Base-by-base conservation (phyloP, 1,284 basidiomycete species). In the Xanthoconium separans region DNA sequence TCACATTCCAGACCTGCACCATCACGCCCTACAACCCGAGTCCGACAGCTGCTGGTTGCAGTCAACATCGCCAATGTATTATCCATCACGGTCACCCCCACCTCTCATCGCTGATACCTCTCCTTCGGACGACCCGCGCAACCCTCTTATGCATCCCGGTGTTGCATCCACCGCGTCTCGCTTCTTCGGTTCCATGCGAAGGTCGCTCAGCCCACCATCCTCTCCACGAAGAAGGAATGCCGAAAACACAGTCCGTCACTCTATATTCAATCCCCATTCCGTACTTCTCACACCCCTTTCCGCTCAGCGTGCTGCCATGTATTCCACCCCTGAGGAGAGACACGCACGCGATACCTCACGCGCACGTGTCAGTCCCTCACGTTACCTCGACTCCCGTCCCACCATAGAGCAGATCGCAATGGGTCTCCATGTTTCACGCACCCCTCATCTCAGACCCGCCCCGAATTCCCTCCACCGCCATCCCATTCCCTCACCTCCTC, bases 361-460 rank as follows among this genome's bases (percentile, higher is more conserved):
- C 42, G 65, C 73, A 43, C 61, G 68, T 44, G 65, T 62, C n/a
- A 53, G 76, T n/a, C 70, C 69, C 37, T 75, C 77, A 62, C 73
- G 72, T 58, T 67, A 76, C 53, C 67, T 72, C 50, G 70, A 77
- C 61, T 64, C 75, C 30, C 82, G 78, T n/a, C 86, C 86, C 3
- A 85, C 83, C 50, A 75, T 87, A 43, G 81, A 85, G 61, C 85
- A 88, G 68, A 88, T 88, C 58, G 82, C 85, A 16, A 89, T 88
- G 85, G 86, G 85, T 24, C 75, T 88, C 20, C 87, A 88, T 66
- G 72, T 86, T 30, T 89, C 86, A 12, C 81, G 84, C 42, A 89
- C 86, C 2, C 85, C 86, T 6, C 85, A 88, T 65, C 68, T 88
- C 29, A 77, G 81, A 49, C 74, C 78, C 22, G 30, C 48, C 36